Evolutionary conservation across 495 filamentous ascomycete genomes (phyloP).

Genomic region (Elasticomyces elasticus): DNA sequence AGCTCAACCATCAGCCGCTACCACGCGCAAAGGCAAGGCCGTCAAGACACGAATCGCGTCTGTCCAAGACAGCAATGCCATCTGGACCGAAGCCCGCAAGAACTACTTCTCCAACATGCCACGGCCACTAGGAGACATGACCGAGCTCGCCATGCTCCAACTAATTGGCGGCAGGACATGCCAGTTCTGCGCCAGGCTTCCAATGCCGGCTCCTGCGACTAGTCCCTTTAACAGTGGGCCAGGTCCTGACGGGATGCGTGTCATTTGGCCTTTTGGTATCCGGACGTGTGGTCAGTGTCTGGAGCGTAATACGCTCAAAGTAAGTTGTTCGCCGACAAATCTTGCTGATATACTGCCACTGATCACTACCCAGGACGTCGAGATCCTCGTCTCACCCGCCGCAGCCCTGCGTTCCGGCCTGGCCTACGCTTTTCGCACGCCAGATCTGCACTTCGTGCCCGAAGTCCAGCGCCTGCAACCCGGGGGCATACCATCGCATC

Average conservation of each 20-base stretch:
- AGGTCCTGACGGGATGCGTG: conserved; percentile 40
- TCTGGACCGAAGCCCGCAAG: conserved; percentile 52
- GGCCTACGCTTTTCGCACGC: conserved; percentile 53
- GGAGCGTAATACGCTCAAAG: conserved; percentile 47
- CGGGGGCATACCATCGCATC: conserved; percentile 34
- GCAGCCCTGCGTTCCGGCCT: conserved; percentile 50
- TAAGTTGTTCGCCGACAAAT: conserved; percentile 24
- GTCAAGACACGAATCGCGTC: conserved; percentile 18
- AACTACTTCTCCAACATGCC: conserved; percentile 47
- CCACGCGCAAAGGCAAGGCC: too few relatives aligned
- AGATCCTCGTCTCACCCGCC: conserved; percentile 49
- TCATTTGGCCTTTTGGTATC: conserved; percentile 57
- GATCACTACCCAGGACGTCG: conserved; percentile 46
- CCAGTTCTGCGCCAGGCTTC: conserved; percentile 41
- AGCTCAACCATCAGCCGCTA: too few relatives aligned
- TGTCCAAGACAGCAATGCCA: conserved; percentile 39
- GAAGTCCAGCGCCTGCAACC: conserved; percentile 39
- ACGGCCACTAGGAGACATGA: conserved; percentile 41
- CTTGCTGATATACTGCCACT: neutral
- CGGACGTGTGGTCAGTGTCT: conserved; percentile 55
- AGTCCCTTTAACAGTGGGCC: conserved; percentile 44
- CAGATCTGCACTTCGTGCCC: conserved; percentile 45
- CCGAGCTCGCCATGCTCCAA: conserved; percentile 56
- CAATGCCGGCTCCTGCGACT: conserved; percentile 15
- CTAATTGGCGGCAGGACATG: conserved; percentile 44